Conservation (phyloP, 106 monocot species). For the Apostasia ramifera region DNA sequence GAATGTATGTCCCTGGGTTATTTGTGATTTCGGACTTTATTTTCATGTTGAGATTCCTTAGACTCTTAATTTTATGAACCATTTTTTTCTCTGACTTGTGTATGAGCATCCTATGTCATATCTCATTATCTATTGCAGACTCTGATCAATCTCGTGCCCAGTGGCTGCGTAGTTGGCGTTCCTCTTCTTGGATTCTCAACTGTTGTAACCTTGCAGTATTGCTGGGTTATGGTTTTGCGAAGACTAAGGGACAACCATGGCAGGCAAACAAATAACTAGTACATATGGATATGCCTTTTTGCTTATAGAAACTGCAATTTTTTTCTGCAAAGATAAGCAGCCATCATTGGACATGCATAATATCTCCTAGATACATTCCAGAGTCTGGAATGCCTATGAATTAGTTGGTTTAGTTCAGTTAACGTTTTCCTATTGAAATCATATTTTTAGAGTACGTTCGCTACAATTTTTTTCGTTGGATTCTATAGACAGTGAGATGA, state of each 20-base stretch:
- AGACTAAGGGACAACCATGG: constrained; percentile 48
- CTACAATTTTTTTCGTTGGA: too few relatives aligned
- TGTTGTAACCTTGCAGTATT: constrained; percentile 50
- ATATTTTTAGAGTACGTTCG: too few relatives aligned
- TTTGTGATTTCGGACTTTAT: background rate
- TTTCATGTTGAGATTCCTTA: background rate
- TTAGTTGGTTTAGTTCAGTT: too few relatives aligned
- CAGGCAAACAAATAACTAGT: constrained; percentile 4
- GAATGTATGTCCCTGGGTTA: background rate
- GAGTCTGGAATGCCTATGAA: too few relatives aligned
- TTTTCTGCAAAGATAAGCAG: too few relatives aligned
- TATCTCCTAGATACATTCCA: too few relatives aligned
- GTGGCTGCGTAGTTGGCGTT: constrained; percentile 59
- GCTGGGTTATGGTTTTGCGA: constrained; percentile 68
- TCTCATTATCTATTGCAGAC: constrained; percentile 45
- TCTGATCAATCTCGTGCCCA: constrained; percentile 64
- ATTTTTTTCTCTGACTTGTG: background rate
- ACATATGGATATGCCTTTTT: background rate
- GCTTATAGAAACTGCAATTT: too few relatives aligned
- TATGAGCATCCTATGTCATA: background rate
- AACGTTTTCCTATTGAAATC: too few relatives aligned
- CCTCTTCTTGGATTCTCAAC: constrained; percentile 45
- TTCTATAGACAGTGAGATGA: too few relatives aligned
- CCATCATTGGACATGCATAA: too few relatives aligned
- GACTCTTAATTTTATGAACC: background rate